Evolutionary conservation across 139 green algal genomes (phyloP), one percentile per base, ranked within the genome.

Genomic region (Astrephomene gubernaculifera): DNA sequence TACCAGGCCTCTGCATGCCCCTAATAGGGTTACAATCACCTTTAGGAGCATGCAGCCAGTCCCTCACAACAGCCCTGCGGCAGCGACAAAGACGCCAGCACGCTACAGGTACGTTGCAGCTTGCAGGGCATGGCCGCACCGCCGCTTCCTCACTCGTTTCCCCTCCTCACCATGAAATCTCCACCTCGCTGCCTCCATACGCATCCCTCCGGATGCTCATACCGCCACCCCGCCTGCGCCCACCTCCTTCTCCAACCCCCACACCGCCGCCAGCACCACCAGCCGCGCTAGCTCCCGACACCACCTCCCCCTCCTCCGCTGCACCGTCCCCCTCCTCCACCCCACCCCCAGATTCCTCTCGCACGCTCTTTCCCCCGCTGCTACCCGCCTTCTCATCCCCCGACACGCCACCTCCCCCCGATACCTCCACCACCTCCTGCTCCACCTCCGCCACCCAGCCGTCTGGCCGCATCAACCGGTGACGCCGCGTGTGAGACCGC

Each of bases 401-500:
- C 29, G 29, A 29, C 63, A 29, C n/a, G 24, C 76, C 76, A n/a
- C 79, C 79, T 24, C 79, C 79, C 17, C 79, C 79, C 2, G 79
- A 79, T 33, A 78, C 65, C 45, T 86, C 79, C 65, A 35, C 22
- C 45, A 70, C 27, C 49, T 79, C 79, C 49, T 86, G 65, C 79
- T 86, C 79, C 45, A 86, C 45, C 65, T 78, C 65, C 6, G 78
- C 78, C 43, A 75, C n/a, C 25, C 36, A 12, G 10, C 78, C 78
- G 44, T 84, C 78, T 17, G 61, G 61, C 43, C 60, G 78, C 4
- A n/a, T 36, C 8, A 84, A n/a, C 43, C 78, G 61, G 9, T 84
- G 78, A n/a, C 61, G 61, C 5, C 74, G 24, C 41, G 27, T 35
- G 43, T 65, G 61, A 38, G 57, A 60, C 0, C 63, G n/a, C n/a